A percentile compares a stretch with the other conserved stretches of the same genome.
These are phyloP conservation scores for Coniella vitis DNA, from an alignment of 2,329 filamentous ascomycete species.

Conservation along the genomic window DNA sequence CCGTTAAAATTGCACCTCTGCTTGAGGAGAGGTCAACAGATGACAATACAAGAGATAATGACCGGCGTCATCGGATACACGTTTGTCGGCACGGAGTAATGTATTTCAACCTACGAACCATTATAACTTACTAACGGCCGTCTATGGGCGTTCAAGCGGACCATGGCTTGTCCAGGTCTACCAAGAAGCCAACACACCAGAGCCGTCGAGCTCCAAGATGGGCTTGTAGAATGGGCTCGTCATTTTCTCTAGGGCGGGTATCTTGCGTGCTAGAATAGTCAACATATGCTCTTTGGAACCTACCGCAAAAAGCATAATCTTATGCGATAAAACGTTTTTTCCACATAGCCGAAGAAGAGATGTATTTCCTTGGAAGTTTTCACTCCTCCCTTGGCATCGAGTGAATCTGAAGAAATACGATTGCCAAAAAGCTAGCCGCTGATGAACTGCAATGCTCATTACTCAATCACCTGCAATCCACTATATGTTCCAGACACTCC, in stretches of 20 bases:
- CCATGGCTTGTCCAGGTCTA: slow-evolving; percentile 19
- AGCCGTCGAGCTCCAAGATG: slow-evolving; percentile 9
- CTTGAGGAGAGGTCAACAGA: neutral
- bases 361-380: no score
- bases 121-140: slow-evolving; percentile 18
- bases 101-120: slow-evolving; percentile 8
- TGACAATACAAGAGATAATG: neutral
- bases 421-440: no score
- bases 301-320: no score
- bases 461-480: no score
- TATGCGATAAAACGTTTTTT: no score
- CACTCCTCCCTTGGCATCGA: no score
- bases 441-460: no score
- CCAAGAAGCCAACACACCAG: slow-evolving; percentile 22
- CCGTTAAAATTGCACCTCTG: neutral
- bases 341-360: no score
- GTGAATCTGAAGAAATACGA: no score
- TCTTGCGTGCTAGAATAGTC: neutral
- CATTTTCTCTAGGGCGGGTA: neutral
- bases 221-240: neutral
- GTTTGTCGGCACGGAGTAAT: neutral
- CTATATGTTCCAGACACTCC: no score
- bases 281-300: no score
- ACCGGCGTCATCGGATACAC: neutral
- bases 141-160: slow-evolving; percentile 22